Percentiles rank a stretch among this genome's conserved stretches.
Conservation (phyloP, 2,329 filamentous ascomycete species). For the Diaporthe citriasiana region DNA sequence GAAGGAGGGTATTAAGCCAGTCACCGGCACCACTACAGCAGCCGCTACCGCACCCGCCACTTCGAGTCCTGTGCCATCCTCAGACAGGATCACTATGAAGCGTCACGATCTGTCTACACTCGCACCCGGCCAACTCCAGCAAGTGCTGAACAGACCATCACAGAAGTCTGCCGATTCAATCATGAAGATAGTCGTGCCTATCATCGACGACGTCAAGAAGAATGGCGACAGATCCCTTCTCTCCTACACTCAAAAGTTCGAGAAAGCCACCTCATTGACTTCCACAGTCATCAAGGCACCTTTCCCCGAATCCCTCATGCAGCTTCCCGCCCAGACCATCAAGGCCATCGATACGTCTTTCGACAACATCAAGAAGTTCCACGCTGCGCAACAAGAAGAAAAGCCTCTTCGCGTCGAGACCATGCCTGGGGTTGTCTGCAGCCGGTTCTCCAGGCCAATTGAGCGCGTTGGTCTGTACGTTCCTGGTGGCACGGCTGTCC, state of each 20-base stretch:
- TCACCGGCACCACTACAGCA: slow-evolving; percentile 52
- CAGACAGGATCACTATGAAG: slow-evolving; percentile 82
- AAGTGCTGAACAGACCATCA: slow-evolving; percentile 87
- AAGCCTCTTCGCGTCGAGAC: slow-evolving; percentile 90
- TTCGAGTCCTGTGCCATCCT: slow-evolving; percentile 46
- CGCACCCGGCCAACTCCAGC: slow-evolving; percentile 74
- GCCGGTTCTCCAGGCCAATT: slow-evolving; percentile 91
- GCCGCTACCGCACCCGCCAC: slow-evolving; percentile 50
- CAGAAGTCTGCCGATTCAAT: slow-evolving; percentile 96
- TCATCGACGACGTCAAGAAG: slow-evolving; percentile 87
- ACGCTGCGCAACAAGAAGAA: slow-evolving; percentile 89
- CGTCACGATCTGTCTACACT: slow-evolving; percentile 79
- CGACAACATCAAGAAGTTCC: slow-evolving; percentile 95
- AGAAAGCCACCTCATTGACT: slow-evolving; percentile 91
- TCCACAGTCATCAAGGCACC: slow-evolving; percentile 92
- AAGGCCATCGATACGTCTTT: slow-evolving; percentile 94
- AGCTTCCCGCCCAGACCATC: slow-evolving; percentile 84
- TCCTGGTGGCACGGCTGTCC: slow-evolving; percentile 95
- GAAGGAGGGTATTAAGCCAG: slow-evolving; percentile 77
- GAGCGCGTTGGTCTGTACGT: slow-evolving; percentile 97
- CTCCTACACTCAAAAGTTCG: slow-evolving; percentile 97
- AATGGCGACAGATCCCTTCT: slow-evolving; percentile 91
- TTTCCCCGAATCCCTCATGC: slow-evolving; percentile 88
- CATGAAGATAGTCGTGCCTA: slow-evolving; percentile 89
- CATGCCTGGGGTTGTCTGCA: slow-evolving; percentile 97